Percentiles rank a stretch among this genome's conserved stretches.
Evolutionary conservation across 106 monocot species (phyloP).

Genomic region (Acanthochlamys bracteata): DNA sequence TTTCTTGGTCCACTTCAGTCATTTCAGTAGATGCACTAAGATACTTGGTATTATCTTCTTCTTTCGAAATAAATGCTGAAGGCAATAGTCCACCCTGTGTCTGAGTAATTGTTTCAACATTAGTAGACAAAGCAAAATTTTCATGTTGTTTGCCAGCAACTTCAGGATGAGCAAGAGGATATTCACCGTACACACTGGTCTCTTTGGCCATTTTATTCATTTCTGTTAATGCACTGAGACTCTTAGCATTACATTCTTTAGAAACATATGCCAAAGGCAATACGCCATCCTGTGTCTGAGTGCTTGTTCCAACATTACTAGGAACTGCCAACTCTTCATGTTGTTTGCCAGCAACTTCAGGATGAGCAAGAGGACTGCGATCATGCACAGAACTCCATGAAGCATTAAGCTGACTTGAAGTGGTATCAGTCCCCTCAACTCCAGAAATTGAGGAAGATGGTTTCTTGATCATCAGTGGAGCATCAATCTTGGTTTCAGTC

Average conservation of each 20-base stretch:
- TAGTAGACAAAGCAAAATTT: neutral
- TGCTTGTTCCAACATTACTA: neutral
- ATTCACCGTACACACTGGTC: neutral
- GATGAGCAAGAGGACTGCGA: neutral
- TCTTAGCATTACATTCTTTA: too few species aligned
- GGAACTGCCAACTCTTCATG: neutral
- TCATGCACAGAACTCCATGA: neutral
- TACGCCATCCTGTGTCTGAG: neutral
- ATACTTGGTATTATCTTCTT: neutral
- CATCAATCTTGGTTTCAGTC: too few species aligned
- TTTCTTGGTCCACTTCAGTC: neutral
- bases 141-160: neutral
- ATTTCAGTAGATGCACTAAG: neutral
- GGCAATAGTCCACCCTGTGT: neutral
- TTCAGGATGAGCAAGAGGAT: neutral
- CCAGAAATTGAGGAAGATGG: neutral
- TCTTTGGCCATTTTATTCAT: too few species aligned
- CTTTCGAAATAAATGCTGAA: neutral
- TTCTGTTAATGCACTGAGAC: too few species aligned
- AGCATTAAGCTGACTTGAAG: neutral
- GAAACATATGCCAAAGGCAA: too few species aligned
- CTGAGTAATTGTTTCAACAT: neutral
- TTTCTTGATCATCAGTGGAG: too few species aligned
- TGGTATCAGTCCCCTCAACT: neutral
- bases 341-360: neutral